Conservation (phyloP, 257 asterid genomes). For the Lantana camara region DNA sequence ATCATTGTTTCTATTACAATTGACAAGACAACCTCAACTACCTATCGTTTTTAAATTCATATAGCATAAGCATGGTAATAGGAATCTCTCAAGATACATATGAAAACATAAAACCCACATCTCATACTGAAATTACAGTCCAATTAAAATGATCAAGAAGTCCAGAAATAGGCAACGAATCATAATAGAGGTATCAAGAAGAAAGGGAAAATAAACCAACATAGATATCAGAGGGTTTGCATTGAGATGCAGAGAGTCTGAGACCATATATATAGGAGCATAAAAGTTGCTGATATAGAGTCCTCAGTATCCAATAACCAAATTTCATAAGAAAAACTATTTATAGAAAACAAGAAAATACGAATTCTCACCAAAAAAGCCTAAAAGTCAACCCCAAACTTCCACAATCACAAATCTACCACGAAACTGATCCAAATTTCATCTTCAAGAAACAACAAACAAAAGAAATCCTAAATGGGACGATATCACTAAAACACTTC, state of each 20-base stretch:
- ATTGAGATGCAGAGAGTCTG: background rate
- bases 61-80: too few species aligned
- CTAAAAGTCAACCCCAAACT: conserved; percentile 24
- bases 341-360: conserved; percentile 17
- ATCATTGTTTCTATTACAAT: too few species aligned
- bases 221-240: background rate
- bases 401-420: conserved; percentile 7
- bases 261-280: background rate
- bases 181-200: background rate
- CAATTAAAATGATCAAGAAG: too few species aligned
- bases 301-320: background rate
- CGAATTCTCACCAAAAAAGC: conserved; percentile 14
- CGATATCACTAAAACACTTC: background rate
- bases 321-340: background rate
- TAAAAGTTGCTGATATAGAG: background rate
- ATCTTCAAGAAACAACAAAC: background rate
- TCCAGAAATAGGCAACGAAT: too few species aligned
- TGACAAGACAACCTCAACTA: too few species aligned
- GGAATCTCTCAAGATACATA: too few species aligned
- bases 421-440: conserved; percentile 7
- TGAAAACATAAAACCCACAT: too few species aligned
- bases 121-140: too few species aligned
- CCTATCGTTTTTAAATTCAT: too few species aligned
- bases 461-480: background rate
- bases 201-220: background rate